phyloP scores from a whole-genome alignment of 2,329 filamentous ascomycete species.

The Aspergillus sergii region DNA sequence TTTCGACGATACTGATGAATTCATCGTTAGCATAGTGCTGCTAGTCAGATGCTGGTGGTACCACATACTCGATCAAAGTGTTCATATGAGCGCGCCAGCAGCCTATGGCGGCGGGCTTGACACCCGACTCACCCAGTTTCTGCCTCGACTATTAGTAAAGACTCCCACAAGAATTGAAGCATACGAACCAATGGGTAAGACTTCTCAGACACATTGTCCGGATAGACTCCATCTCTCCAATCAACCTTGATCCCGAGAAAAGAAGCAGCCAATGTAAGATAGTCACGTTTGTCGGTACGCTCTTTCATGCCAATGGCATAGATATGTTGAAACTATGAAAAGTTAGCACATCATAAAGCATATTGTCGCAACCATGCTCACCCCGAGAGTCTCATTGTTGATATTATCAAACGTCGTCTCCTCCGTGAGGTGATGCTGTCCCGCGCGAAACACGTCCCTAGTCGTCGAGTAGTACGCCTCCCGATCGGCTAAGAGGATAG shows the following conservation, averaged over 20 bases:
- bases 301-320: slow-evolving; percentile 52
- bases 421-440: slow-evolving; percentile 12
- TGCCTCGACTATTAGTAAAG: slow-evolving; percentile 10
- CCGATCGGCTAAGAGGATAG: slow-evolving; percentile 2
- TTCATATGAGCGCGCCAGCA: slow-evolving; percentile 48
- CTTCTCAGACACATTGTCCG: slow-evolving; percentile 46
- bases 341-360: not conserved
- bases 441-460: slow-evolving; percentile 2
- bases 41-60: not conserved
- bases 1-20: slow-evolving; percentile 45
- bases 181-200: slow-evolving; percentile 40
- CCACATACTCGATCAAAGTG: slow-evolving; percentile 32
- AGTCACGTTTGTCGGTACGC: slow-evolving; percentile 55
- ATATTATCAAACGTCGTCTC: slow-evolving; percentile 24
- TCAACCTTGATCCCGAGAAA: slow-evolving; percentile 48
- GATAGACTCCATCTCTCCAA: slow-evolving; percentile 48
- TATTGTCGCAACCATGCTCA: slow-evolving; percentile 10
- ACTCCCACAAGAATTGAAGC: not conserved
- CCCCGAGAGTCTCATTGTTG: slow-evolving; percentile 31
- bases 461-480: slow-evolving; percentile 9
- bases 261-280: slow-evolving; percentile 46
- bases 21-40: not conserved
- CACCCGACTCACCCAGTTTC: slow-evolving; percentile 16
- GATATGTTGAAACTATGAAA: slow-evolving; percentile 46
- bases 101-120: slow-evolving; percentile 39